Evolutionary conservation across 768 basidiomycete species (phyloP).

Genomic region (Botryobasidium botryosum): DNA sequence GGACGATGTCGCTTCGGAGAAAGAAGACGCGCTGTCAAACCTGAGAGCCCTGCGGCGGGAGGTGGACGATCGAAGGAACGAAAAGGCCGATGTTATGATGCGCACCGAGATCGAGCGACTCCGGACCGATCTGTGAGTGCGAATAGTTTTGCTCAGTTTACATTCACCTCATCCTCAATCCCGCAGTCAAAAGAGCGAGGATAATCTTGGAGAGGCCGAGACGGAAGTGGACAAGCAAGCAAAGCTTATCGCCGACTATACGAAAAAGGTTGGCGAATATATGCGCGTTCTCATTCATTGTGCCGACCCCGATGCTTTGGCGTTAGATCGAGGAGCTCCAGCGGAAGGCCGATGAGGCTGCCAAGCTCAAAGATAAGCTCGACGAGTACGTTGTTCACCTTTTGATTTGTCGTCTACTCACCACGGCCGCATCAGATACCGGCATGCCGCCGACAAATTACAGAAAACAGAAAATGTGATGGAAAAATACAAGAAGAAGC

Average conservation of each 20-base stretch:
- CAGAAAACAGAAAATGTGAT: slow-evolving; percentile 94
- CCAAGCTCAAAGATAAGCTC: slow-evolving; percentile 74
- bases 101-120: slow-evolving; percentile 70
- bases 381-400: slow-evolving; percentile 54
- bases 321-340: slow-evolving; percentile 60
- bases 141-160: not conserved
- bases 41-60: slow-evolving; percentile 44
- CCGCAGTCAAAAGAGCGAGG: slow-evolving; percentile 81
- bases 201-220: slow-evolving; percentile 70
- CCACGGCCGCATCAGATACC: slow-evolving; percentile 36
- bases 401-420: not conserved
- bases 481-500: slow-evolving; percentile 97
- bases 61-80: slow-evolving; percentile 40
- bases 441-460: slow-evolving; percentile 79
- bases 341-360: slow-evolving; percentile 55
- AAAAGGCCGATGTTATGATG: slow-evolving; percentile 61
- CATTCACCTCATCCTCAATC: slow-evolving; percentile 13
- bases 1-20: slow-evolving; percentile 65
- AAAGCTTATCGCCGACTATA: slow-evolving; percentile 48
- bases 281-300: not conserved
- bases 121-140: slow-evolving; percentile 65
- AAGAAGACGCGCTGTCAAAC: slow-evolving; percentile 52
- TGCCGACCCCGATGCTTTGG: not conserved
- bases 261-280: slow-evolving; percentile 30
- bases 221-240: slow-evolving; percentile 71